Evolutionary conservation across 208 protist species (phyloP).

Genomic region (Crithidia acanthocephali): DNA sequence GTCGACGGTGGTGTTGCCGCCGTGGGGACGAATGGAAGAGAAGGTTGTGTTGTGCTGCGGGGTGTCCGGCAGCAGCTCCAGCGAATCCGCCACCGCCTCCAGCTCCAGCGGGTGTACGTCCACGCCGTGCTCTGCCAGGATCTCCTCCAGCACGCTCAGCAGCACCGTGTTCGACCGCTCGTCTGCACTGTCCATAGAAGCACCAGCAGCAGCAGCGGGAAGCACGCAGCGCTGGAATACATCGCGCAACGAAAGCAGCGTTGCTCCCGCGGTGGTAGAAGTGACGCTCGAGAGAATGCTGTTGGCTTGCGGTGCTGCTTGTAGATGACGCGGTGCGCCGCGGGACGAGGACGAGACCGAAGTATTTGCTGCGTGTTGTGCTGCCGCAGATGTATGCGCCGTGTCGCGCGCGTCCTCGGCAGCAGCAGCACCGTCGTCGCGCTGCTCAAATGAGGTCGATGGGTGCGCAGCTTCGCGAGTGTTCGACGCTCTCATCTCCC

Average conservation of each 20-base stretch:
- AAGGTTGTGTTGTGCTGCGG: background rate
- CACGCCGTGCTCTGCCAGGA: slow-evolving; percentile 34
- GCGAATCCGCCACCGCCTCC: slow-evolving; percentile 66
- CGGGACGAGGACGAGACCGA: background rate
- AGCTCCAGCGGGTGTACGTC: slow-evolving; percentile 49
- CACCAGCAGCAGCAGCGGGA: background rate
- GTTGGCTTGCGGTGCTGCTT: background rate
- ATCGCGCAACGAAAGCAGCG: slow-evolving; percentile 33
- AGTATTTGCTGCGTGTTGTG: background rate
- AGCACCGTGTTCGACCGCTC: slow-evolving; percentile 30
- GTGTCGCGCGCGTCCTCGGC: no score
- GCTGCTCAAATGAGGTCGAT: no score
- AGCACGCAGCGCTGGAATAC: slow-evolving; percentile 24
- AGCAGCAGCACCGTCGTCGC: no score
- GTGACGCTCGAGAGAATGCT: slow-evolving; percentile 7
- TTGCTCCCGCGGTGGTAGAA: background rate
- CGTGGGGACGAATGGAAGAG: no score
- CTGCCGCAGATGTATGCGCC: background rate
- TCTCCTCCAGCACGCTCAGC: slow-evolving; percentile 39
- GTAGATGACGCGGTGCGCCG: no score
- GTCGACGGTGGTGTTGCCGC: background rate
- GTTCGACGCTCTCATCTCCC: no score
- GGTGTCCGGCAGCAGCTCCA: slow-evolving; percentile 36
- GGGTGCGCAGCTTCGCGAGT: no score
- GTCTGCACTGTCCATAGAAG: background rate